Evolutionary conservation across 2,329 filamentous ascomycete species (phyloP).

Genomic region (Xylariales sp.): DNA sequence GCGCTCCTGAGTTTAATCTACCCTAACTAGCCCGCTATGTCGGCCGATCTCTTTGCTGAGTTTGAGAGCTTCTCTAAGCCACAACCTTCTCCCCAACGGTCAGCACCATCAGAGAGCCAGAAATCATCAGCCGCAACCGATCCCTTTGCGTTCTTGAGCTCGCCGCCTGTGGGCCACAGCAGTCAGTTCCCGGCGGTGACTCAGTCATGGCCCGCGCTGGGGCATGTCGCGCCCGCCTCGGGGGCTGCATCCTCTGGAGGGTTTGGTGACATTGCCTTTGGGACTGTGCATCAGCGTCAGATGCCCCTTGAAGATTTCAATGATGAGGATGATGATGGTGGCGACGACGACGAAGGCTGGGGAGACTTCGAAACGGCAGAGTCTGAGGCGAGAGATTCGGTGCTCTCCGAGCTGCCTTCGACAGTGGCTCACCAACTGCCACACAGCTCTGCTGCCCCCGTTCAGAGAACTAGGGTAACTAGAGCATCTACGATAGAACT

Average conservation of each 20-base stretch:
- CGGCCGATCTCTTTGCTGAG: slow-evolving; percentile 61
- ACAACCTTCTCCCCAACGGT: slow-evolving; percentile 1
- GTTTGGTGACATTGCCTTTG: too few species aligned
- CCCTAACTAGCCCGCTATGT: slow-evolving; percentile 46
- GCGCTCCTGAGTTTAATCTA: too few species aligned
- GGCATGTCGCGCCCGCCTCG: slow-evolving; percentile 6
- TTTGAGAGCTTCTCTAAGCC: slow-evolving; percentile 44
- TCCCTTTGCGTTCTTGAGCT: slow-evolving; percentile 6
- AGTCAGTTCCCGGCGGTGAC: too few species aligned
- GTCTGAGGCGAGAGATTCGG: slow-evolving; percentile 16
- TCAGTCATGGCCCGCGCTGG: slow-evolving; percentile 27
- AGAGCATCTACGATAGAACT: slow-evolving; percentile 51
- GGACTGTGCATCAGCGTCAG: too few species aligned
- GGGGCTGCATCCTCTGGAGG: slow-evolving; percentile 2
- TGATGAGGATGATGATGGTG: slow-evolving; percentile 36
- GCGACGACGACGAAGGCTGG: slow-evolving; percentile 60
- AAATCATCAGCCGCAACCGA: slow-evolving; percentile 5
- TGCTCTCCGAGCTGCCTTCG: too few species aligned
- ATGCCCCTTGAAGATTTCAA: slow-evolving; percentile 11
- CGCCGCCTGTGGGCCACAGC: too few species aligned
- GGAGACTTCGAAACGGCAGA: slow-evolving; percentile 63
- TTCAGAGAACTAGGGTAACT: slow-evolving; percentile 25
- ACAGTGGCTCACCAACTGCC: too few species aligned
- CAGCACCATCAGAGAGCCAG: slow-evolving; percentile 2
- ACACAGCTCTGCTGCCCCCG: too few species aligned